These are phyloP conservation scores for Hyphodiscus hymeniophilus DNA, from an alignment of 495 filamentous ascomycete species.

Conservation along the genomic window DNA sequence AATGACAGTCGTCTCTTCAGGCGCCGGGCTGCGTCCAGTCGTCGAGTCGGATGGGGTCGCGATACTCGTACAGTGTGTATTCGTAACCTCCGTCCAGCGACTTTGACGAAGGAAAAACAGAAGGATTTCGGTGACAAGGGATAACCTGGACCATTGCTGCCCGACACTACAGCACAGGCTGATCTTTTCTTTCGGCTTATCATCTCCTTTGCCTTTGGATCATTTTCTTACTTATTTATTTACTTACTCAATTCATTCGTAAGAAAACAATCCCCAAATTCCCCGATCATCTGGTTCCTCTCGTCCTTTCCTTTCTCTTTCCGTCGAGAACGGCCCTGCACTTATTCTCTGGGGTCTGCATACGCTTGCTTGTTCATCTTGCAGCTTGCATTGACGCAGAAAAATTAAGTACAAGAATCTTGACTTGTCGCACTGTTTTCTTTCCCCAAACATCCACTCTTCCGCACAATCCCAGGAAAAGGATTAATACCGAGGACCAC, in stretches of 20 bases:
- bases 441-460: conserved; percentile 9
- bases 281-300: too few relatives aligned
- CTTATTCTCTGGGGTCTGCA: too few relatives aligned
- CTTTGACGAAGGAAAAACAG: not conserved
- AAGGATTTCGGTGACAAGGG: not conserved
- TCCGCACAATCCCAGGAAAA: conserved; percentile 1
- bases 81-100: not conserved
- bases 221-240: too few relatives aligned
- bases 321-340: too few relatives aligned
- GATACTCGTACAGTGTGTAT: not conserved
- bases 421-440: conserved; percentile 18
- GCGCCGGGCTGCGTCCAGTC: not conserved
- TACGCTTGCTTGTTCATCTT: too few relatives aligned
- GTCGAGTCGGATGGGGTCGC: not conserved
- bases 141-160: conserved; percentile 18
- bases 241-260: too few relatives aligned
- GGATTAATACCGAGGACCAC: not conserved
- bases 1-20: not conserved
- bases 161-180: conserved; percentile 18
- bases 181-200: conserved; percentile 11
- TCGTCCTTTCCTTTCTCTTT: too few relatives aligned
- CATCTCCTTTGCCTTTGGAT: too few relatives aligned
- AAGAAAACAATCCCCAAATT: too few relatives aligned
- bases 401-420: conserved; percentile 18
- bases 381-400: not conserved